Percentiles rank a stretch among this genome's conserved stretches.
phyloP scores from a whole-genome alignment of 768 basidiomycete species.

The Phanerochaete carnosa region DNA sequence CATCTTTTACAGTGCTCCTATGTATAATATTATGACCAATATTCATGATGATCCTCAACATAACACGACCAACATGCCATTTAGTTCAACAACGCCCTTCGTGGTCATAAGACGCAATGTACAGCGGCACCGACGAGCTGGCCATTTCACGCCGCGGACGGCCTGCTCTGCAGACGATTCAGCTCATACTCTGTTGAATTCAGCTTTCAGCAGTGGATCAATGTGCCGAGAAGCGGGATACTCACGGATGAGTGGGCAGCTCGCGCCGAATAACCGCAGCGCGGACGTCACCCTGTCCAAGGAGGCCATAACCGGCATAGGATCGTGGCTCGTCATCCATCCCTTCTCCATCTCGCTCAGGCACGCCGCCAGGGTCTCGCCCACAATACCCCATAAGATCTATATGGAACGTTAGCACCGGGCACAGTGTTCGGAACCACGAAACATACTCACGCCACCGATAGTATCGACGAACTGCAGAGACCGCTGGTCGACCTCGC shows the following conservation, averaged over 20 bases:
- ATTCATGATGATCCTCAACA: no score
- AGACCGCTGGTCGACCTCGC: background rate
- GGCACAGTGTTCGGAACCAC: no score
- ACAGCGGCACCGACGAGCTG: background rate
- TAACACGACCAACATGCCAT: no score
- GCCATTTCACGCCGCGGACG: background rate
- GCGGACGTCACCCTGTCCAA: background rate
- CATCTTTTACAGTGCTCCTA: no score
- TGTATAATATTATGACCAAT: background rate
- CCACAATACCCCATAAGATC: conserved; percentile 4
- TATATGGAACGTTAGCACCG: background rate
- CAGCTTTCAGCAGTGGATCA: background rate
- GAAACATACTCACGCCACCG: background rate
- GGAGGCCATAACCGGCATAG: background rate
- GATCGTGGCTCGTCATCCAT: background rate
- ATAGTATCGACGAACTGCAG: background rate
- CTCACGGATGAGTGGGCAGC: background rate
- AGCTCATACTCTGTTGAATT: background rate
- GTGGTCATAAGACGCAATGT: no score
- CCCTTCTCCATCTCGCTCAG: background rate
- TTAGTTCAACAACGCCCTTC: no score
- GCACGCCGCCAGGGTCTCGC: background rate
- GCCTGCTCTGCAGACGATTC: background rate
- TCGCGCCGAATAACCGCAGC: background rate
- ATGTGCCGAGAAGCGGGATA: background rate